Evolutionary conservation across 306 rosid genomes (phyloP).

Genomic region (Glycyrrhiza uralensis): DNA sequence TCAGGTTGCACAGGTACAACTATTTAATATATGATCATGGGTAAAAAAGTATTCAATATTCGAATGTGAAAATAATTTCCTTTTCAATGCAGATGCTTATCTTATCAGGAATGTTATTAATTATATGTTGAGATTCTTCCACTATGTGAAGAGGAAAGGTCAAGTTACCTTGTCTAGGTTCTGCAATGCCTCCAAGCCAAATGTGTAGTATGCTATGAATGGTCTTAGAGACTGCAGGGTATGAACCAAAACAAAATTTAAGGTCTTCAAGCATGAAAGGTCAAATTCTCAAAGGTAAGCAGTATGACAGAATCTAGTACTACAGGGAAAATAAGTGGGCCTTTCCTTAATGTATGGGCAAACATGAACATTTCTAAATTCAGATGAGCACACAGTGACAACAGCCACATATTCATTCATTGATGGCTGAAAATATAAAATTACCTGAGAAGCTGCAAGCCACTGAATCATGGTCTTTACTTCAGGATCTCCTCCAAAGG

Average conservation of each 20-base stretch:
- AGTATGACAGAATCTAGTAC: not conserved
- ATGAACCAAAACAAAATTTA: slow-evolving; percentile 20
- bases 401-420: not conserved
- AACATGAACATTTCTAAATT: not conserved
- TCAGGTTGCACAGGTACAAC: not conserved
- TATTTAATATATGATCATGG: not conserved
- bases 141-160: not conserved
- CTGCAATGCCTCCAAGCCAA: slow-evolving; percentile 48
- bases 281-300: not conserved
- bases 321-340: not conserved
- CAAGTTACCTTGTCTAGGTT: slow-evolving; percentile 64
- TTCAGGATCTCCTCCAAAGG: slow-evolving; percentile 96
- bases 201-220: slow-evolving; percentile 66
- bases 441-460: slow-evolving; percentile 98
- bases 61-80: not conserved
- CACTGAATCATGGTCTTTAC: slow-evolving; percentile 82
- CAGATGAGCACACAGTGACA: not conserved
- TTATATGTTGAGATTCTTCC: not conserved
- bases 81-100: not conserved
- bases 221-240: slow-evolving; percentile 78
- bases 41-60: not conserved
- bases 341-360: not conserved
- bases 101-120: not conserved
- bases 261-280: not conserved
- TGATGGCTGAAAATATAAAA: slow-evolving; percentile 19